Conservation (phyloP, 2,329 filamentous ascomycete species). For the Dactylella cylindrospora region DNA sequence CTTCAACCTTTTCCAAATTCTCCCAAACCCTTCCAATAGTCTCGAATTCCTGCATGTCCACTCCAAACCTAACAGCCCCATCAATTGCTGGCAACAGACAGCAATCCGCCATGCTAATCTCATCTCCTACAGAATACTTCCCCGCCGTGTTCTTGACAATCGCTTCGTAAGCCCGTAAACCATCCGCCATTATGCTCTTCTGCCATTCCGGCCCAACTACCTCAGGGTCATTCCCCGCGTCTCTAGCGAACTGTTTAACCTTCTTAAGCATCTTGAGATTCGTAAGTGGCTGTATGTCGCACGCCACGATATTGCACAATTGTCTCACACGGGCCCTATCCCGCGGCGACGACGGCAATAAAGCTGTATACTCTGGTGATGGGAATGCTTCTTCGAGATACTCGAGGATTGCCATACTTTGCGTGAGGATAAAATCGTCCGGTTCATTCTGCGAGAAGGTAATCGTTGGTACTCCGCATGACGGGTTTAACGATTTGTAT, state of each 20-base stretch:
- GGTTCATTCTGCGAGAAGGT: slow-evolving; percentile 50
- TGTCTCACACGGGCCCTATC: slow-evolving; percentile 59
- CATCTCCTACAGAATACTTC: slow-evolving; percentile 60
- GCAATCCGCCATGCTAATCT: slow-evolving; percentile 62
- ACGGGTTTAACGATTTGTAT: slow-evolving; percentile 60
- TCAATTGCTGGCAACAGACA: slow-evolving; percentile 62
- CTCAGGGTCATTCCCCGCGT: slow-evolving; percentile 49
- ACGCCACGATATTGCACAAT: slow-evolving; percentile 59
- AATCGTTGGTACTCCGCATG: slow-evolving; percentile 60
- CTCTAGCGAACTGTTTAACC: slow-evolving; percentile 55
- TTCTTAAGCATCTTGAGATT: slow-evolving; percentile 60
- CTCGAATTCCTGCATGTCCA: slow-evolving; percentile 57
- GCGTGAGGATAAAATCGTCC: slow-evolving; percentile 56
- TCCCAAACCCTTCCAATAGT: slow-evolving; percentile 56
- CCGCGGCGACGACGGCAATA: slow-evolving; percentile 55
- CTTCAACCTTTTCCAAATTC: slow-evolving; percentile 57
- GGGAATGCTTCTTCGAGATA: slow-evolving; percentile 63
- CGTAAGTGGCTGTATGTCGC: slow-evolving; percentile 64
- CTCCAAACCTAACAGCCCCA: slow-evolving; percentile 60
- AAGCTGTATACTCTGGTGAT: slow-evolving; percentile 48
- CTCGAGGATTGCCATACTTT: slow-evolving; percentile 64
- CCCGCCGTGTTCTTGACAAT: slow-evolving; percentile 54
- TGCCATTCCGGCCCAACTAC: slow-evolving; percentile 55
- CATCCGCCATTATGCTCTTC: slow-evolving; percentile 57
- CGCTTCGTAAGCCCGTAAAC: slow-evolving; percentile 62